Evolutionary conservation across 2,329 filamentous ascomycete species (phyloP).

Genomic region (Aspergillus nomiae): DNA sequence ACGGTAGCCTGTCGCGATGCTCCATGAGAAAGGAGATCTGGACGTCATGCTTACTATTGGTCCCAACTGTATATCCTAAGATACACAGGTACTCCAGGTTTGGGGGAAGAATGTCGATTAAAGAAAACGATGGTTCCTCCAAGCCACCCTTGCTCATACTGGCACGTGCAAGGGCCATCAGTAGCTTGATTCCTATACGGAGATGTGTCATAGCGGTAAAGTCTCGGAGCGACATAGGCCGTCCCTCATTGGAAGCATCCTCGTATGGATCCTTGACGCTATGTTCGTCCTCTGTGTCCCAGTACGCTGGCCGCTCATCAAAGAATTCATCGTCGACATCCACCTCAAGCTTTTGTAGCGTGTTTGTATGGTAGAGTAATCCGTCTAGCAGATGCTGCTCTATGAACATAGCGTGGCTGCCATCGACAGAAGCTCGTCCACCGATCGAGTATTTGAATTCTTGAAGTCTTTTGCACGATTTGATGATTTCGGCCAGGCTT

Average conservation of each 20-base stretch:
- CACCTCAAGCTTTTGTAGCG: neutral
- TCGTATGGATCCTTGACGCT: neutral
- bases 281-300: neutral
- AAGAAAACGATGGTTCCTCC: rapidly evolving
- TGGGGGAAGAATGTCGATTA: neutral
- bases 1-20: neutral
- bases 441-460: neutral
- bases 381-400: neutral
- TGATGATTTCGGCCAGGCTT: neutral
- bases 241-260: neutral
- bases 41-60: neutral
- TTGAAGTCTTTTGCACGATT: neutral
- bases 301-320: neutral
- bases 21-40: neutral
- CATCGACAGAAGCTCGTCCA: neutral
- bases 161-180: neutral
- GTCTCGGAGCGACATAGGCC: neutral
- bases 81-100: neutral
- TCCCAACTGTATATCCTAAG: neutral
- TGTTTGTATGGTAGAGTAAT: neutral
- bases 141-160: neutral
- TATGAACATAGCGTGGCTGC: neutral
- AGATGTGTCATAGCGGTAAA: neutral
- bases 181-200: neutral
- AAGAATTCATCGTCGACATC: neutral